phyloP scores from a whole-genome alignment of 257 asterid species.

The Cinchona pubescens region DNA sequence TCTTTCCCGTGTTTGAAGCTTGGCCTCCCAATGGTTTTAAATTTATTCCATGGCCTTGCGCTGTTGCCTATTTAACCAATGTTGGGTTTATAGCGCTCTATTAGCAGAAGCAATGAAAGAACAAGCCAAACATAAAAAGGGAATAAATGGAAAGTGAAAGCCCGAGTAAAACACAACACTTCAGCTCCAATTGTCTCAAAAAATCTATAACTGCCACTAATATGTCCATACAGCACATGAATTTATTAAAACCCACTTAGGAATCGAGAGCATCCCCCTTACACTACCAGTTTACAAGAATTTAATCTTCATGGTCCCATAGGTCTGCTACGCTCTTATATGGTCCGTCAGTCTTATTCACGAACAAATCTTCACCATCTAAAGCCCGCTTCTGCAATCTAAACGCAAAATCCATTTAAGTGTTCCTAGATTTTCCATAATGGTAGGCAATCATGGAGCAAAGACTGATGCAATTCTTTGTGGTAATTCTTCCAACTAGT shows the following conservation, averaged over 20 bases:
- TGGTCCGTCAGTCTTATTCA: slow-evolving; percentile 58
- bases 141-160: not conserved
- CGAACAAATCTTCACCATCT: slow-evolving; percentile 50
- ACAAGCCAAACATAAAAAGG: no score
- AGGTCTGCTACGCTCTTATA: slow-evolving; percentile 39
- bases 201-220: not conserved
- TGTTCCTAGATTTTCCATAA: not conserved
- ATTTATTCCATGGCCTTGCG: not conserved
- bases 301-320: slow-evolving; percentile 53
- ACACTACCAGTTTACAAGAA: not conserved
- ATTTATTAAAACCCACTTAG: no score
- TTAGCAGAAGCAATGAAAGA: not conserved
- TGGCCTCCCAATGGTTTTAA: not conserved
- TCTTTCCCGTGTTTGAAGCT: not conserved
- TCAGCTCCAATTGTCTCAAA: not conserved
- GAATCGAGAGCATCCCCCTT: not conserved
- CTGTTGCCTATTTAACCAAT: no score
- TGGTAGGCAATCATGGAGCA: not conserved
- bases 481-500: no score
- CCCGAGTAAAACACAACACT: not conserved
- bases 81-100: not conserved
- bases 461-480: not conserved
- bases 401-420: no score
- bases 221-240: not conserved
- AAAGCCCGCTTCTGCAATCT: slow-evolving; percentile 44